Conservation (phyloP, 805 yeast genomes). For the Wickerhamiella kurtzmanii region DNA sequence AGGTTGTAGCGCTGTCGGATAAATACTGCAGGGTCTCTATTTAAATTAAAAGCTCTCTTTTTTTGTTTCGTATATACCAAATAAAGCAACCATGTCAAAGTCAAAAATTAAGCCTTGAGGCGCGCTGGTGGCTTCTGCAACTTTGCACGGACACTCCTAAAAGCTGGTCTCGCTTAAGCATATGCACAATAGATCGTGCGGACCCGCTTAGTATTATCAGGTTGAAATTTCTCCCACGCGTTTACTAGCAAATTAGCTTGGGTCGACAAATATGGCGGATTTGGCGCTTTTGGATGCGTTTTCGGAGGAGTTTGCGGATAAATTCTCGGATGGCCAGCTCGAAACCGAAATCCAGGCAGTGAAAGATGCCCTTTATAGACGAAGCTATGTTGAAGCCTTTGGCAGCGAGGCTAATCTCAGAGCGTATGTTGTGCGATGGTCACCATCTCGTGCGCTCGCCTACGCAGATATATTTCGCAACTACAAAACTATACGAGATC, state of each 20-base stretch:
- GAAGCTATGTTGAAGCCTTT: constrained; percentile 64
- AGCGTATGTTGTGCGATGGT: constrained; percentile 77
- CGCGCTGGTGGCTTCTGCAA: no score
- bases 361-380: constrained; percentile 51
- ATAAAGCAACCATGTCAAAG: no score
- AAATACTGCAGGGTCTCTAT: constrained; percentile 43
- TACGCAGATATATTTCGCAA: constrained; percentile 54
- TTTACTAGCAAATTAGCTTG: no score
- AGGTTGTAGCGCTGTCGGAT: constrained; percentile 82
- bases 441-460: constrained; percentile 67
- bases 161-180: no score
- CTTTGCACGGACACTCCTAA: no score
- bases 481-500: constrained; percentile 30
- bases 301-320: constrained; percentile 16
- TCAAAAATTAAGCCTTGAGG: no score
- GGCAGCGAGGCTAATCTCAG: constrained; percentile 45
- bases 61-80: no score
- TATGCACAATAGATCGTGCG: no score
- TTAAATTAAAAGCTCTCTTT: no score
- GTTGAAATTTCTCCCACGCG: no score
- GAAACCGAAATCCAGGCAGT: constrained; percentile 47
- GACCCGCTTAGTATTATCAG: no score
- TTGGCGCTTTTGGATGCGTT: constrained; percentile 20
- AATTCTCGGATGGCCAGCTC: constrained; percentile 20
- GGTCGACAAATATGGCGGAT: no score